Base-by-base conservation (phyloP, 768 basidiomycete genomes). In the Lactarius hengduanensis region DNA sequence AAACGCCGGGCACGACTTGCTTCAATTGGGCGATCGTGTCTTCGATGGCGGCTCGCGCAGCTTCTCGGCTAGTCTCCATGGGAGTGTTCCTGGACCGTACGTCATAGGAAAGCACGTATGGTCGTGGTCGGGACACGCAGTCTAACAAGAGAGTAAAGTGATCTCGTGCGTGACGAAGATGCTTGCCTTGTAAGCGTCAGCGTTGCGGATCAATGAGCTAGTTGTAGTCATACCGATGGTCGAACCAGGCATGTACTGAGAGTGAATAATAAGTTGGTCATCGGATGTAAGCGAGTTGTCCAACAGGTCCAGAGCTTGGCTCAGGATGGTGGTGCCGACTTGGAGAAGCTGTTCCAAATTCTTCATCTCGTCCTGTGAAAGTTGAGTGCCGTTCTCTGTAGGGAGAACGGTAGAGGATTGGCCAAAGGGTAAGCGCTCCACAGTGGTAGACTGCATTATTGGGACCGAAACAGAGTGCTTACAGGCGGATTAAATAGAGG, bases 91-190 rank as follows among this genome's bases (percentile, higher is more conserved):
- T 85, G 67, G 78, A 80, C 72, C 92, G 82, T 20, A 82, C 81
- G 75, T 94, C 92, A 74, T 94, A 94, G 18, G 87, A 90, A 60
- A 94, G 73, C 53, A 84, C 77, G 71, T 83, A 79, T 50, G 84
- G 82, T 22, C 78, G 74, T 32, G 80, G 72, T 15, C 81, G 78
- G 26, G 78, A 73, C 59, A 87, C 76, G 55, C 81, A 83, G 40
- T 88, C 84, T 53, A 86, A 72, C 6, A 93, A 81, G 32, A 93
- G 82, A 61, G 81, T 79, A 73, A 91, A 94, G 72, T 94, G 93
- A 72, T 94, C 92, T 63, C 89, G 82, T 28, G 90, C 91, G 80
- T 94, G 92, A 45, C 92, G 86, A 53, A 94, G 74, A 74, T 94
- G 92, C 77, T 94, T 94, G 58, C 92, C 92, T 93, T 69, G 41